phyloP scores from a whole-genome alignment of 106 monocot genomes.

The Platanthera guangdongensis region DNA sequence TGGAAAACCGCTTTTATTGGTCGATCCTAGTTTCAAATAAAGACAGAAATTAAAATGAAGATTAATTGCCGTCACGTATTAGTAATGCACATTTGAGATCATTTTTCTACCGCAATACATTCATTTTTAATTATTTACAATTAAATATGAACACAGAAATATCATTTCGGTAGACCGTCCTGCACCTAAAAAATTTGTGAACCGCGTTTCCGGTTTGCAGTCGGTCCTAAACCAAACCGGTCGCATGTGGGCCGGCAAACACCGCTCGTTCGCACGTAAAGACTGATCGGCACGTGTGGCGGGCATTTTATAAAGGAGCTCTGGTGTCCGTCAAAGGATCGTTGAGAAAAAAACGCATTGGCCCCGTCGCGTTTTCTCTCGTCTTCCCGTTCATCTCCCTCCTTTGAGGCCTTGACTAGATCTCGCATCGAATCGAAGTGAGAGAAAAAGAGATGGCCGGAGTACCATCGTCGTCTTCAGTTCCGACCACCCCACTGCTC shows the following conservation, averaged over 20 bases:
- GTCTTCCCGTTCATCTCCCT: no score
- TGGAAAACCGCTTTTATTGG: no score
- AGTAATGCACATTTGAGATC: no score
- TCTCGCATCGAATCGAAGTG: background rate
- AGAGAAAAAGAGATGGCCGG: background rate
- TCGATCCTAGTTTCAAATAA: no score
- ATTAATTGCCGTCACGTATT: no score
- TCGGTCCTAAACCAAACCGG: background rate
- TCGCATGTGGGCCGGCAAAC: background rate
- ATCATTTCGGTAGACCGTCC: no score
- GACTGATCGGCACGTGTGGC: background rate
- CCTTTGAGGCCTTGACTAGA: background rate
- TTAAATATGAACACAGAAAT: no score
- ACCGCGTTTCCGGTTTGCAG: no score
- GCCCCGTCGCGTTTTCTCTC: background rate
- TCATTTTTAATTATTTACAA: no score
- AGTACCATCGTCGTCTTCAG: background rate
- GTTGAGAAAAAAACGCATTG: background rate
- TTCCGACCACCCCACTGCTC: conserved; percentile 31
- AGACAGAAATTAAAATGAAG: no score
- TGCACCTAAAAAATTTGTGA: no score
- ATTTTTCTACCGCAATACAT: no score
- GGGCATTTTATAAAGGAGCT: background rate
- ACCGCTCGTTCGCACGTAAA: background rate
- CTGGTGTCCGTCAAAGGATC: background rate